A percentile compares a stretch with the other conserved stretches of the same genome.
Conservation (phyloP, 2,329 filamentous ascomycete species). For the Microdochium bolleyi region DNA sequence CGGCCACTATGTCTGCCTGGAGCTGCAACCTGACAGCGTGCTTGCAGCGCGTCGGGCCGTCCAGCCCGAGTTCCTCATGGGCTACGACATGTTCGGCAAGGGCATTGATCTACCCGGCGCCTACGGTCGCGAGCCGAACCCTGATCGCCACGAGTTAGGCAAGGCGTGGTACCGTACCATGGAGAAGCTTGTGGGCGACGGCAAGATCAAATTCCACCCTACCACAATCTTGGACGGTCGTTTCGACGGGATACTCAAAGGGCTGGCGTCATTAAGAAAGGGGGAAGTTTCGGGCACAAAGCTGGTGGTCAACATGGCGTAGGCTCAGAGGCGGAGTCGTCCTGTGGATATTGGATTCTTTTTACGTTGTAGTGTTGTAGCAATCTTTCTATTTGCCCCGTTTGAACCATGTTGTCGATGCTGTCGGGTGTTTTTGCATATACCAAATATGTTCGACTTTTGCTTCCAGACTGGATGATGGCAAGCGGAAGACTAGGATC, state of each 20-base stretch:
- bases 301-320: conserved; percentile 1
- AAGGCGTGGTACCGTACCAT: background rate
- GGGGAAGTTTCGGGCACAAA: conserved; percentile 8
- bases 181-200: conserved; percentile 4
- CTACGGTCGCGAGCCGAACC: background rate
- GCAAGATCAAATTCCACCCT: conserved; percentile 5
- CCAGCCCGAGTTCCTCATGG: conserved; percentile 1
- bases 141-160: background rate
- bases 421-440: too few relatives aligned
- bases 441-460: background rate
- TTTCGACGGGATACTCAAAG: conserved; percentile 2
- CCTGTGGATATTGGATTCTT: background rate
- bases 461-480: too few relatives aligned
- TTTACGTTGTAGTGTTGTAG: background rate
- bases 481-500: too few relatives aligned
- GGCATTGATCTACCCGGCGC: conserved; percentile 1
- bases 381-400: background rate
- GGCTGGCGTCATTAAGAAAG: conserved; percentile 3
- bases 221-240: conserved; percentile 1
- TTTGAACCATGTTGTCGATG: too few relatives aligned
- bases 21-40: background rate
- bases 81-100: conserved; percentile 2
- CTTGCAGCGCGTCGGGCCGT: conserved; percentile 3
- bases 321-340: background rate
- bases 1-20: too few relatives aligned